A percentile compares a stretch with the other conserved stretches of the same genome.
Evolutionary conservation across 2,329 filamentous ascomycete genomes (phyloP).

Genomic region (Pseudogymnoascus sp.): DNA sequence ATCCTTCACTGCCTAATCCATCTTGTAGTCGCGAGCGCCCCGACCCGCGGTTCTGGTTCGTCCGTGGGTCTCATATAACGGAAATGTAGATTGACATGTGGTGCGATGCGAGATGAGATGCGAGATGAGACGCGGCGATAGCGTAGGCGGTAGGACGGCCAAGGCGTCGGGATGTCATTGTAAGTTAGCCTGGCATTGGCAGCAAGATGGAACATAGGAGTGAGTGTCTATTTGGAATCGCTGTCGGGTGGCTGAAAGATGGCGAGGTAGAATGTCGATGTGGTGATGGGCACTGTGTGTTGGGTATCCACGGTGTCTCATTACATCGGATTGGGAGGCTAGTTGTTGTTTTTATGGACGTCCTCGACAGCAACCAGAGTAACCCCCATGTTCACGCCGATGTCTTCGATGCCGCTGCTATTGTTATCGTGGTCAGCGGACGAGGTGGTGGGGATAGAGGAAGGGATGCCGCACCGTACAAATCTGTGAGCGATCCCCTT

Average conservation of each 20-base stretch:
- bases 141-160: not conserved
- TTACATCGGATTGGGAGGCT: not conserved
- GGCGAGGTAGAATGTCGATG: not conserved
- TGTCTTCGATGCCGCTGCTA: not conserved
- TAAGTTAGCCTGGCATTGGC: too few relatives aligned
- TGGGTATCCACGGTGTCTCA: not conserved
- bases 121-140: not conserved
- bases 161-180: not conserved
- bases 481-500: not conserved
- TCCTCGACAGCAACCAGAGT: not conserved
- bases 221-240: not conserved
- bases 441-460: not conserved
- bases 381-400: not conserved
- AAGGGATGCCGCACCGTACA: not conserved
- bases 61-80: not conserved
- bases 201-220: too few relatives aligned
- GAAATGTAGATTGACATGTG: not conserved
- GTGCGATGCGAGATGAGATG: conserved; percentile 2
- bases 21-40: not conserved
- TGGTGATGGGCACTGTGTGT: not conserved
- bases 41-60: not conserved
- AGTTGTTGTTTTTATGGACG: not conserved
- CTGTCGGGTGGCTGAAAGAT: not conserved
- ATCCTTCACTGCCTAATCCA: not conserved
- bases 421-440: not conserved